phyloP scores from a whole-genome alignment of 345 rosid species.

The Draba incana region DNA sequence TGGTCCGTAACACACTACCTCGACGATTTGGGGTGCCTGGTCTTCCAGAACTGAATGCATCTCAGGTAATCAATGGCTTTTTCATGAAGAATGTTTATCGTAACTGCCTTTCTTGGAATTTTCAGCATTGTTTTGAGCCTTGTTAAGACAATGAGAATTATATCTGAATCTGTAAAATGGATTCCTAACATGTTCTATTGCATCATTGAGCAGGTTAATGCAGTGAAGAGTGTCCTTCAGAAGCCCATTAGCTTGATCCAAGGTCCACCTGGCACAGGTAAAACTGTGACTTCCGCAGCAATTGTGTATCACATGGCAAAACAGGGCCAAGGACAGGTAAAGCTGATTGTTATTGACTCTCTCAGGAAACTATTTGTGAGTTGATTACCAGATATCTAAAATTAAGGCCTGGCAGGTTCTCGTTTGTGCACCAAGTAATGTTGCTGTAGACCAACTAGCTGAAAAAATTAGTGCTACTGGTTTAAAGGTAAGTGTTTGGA shows the following conservation, averaged over 20 bases:
- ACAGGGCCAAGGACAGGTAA: conserved; percentile 99
- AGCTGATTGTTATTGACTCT: conserved; percentile 22
- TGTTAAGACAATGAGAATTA: conserved; percentile 1
- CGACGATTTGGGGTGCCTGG: conserved; percentile 99
- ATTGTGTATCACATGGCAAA: conserved; percentile 99
- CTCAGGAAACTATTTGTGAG: conserved; percentile 6
- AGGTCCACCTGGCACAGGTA: conserved; percentile 99
- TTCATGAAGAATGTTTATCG: conserved; percentile 2
- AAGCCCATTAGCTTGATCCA: conserved; percentile 98
- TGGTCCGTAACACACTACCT: conserved; percentile 88
- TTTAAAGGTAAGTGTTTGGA: conserved; percentile 65
- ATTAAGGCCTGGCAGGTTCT: conserved; percentile 60
- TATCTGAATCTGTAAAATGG: neutral
- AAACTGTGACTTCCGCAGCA: conserved; percentile 99
- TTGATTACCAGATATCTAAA: conserved; percentile 10
- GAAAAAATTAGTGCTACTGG: conserved; percentile 99
- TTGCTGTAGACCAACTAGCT: conserved; percentile 99
- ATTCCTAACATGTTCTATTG: conserved; percentile 20
- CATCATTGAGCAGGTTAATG: conserved; percentile 68
- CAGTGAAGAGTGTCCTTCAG: conserved; percentile 97
- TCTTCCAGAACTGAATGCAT: conserved; percentile 98
- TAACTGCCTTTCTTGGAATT: conserved; percentile 3
- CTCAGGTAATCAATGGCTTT: conserved; percentile 63
- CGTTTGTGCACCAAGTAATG: conserved; percentile 99
- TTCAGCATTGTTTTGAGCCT: conserved; percentile 22